Base-by-base conservation (phyloP, 805 yeast genomes). In the Blastobotrys chiropterorum region DNA sequence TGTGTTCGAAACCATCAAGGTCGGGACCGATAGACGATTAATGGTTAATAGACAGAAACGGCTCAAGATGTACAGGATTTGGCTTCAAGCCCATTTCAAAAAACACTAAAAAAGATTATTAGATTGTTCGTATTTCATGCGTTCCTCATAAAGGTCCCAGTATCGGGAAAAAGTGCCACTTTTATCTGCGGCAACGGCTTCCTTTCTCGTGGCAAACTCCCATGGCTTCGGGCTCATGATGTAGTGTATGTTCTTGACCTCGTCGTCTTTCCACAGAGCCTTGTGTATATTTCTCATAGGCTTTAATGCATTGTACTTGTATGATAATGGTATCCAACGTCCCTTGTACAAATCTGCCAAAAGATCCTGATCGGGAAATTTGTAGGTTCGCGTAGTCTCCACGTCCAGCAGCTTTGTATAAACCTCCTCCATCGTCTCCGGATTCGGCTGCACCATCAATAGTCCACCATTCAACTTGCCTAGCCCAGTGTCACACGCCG, bases 1-100 rank as follows among this genome's bases (percentile, higher is more conserved):
- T 22, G 72, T 75, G 3, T 89, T 92, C 62, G 67, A 63, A n/a
- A 92, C 86, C 57, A 78, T 73, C 40, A 84, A 78, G 65, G 84
- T 94, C 41, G 98, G 87, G 1, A 86, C 95, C 0, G 99, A 94
- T 71, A 79, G 97, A 66, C 74, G 99, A 61, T 73, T 94, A 60
- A 73, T 94, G 57, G 97, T 94, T 20, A 94, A 94, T 67, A 77
- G 99, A 62, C 90, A 92, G 70, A 84, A 92, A 65, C 86, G 86
- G 67, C 71, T 94, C 57, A 94, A 94, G 70, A 94, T 94, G 99
- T 94, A 88, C 67, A 76, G 99, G 62, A 87, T 90, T 53, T 94
- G 99, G 99, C 71, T 94, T 52, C 99, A 94, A 71, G 98, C 94
- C 0, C 90, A 88, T 21, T 92, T 92, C 66, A 77, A 72, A 50